Evolutionary conservation across 202 grass and related monocot genomes (phyloP).

Genomic region (Schoenoplectus triqueter): DNA sequence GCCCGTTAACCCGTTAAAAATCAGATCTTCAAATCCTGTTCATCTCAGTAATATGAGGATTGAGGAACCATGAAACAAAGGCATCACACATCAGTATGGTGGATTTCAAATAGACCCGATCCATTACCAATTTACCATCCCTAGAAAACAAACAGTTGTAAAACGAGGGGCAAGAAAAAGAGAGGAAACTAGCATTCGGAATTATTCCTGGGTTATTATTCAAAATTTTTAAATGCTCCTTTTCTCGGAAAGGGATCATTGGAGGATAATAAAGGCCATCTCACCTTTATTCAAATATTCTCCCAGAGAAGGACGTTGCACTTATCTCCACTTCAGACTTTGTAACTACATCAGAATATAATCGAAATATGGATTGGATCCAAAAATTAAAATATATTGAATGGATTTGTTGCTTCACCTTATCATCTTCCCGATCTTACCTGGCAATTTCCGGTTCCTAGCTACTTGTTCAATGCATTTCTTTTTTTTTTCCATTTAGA

Average conservation of each 20-base stretch:
- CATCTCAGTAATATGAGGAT: too few relatives aligned
- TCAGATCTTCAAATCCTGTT: too few relatives aligned
- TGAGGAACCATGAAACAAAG: too few relatives aligned
- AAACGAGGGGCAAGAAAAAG: background rate
- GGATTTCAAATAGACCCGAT: background rate
- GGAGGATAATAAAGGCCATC: conserved; percentile 18
- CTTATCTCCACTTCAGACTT: conserved; percentile 7
- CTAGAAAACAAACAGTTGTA: background rate
- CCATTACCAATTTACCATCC: background rate
- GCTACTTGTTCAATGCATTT: background rate
- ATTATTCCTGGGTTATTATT: conserved; percentile 19
- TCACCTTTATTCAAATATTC: conserved; percentile 26
- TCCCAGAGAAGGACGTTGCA: background rate
- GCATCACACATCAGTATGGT: too few relatives aligned
- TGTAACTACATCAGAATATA: background rate
- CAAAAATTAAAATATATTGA: background rate
- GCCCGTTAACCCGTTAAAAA: too few relatives aligned
- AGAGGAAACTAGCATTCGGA: background rate
- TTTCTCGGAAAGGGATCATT: conserved; percentile 20
- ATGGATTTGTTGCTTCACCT: conserved; percentile 5
- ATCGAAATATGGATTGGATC: background rate
- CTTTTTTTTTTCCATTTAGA: background rate
- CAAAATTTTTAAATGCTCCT: conserved; percentile 3
- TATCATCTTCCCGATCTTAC: background rate
- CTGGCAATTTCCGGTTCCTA: background rate